These are phyloP conservation scores for Pythium graminicola DNA, from an alignment of 352 stramenopile genomes.

Conservation along the genomic window DNA sequence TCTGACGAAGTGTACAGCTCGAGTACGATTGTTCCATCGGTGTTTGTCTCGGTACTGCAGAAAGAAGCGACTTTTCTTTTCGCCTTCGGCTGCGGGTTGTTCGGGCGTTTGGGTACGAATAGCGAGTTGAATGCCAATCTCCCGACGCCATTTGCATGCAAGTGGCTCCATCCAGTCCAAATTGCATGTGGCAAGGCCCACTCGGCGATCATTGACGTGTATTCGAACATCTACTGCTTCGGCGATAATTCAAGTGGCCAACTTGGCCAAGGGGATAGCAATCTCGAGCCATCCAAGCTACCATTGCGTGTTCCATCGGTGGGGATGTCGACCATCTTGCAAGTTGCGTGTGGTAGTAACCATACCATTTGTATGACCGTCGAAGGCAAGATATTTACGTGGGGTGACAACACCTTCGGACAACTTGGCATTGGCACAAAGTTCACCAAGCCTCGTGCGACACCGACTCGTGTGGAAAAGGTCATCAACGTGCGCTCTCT, in stretches of 20 bases:
- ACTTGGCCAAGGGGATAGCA: constrained; percentile 48
- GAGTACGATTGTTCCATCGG: constrained; percentile 40
- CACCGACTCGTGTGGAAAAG: constrained; percentile 47
- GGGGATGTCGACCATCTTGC: constrained; percentile 31
- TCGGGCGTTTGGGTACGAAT: constrained; percentile 48
- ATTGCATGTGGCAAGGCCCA: constrained; percentile 60
- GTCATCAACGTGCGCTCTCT: constrained; percentile 35
- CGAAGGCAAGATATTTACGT: constrained; percentile 51
- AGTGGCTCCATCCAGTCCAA: constrained; percentile 66
- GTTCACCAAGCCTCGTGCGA: constrained; percentile 23
- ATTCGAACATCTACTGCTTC: constrained; percentile 74
- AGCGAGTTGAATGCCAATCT: constrained; percentile 38
- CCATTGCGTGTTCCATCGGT: constrained; percentile 42
- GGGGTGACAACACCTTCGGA: constrained; percentile 58
- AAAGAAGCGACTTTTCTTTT: constrained; percentile 74
- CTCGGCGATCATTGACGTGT: constrained; percentile 65
- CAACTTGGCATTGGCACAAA: constrained; percentile 46
- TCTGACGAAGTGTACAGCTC: constrained; percentile 45
- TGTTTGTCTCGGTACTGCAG: constrained; percentile 63
- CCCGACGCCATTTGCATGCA: constrained; percentile 47
- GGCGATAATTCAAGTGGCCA: constrained; percentile 38
- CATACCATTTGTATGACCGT: constrained; percentile 59
- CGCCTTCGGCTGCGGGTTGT: constrained; percentile 48
- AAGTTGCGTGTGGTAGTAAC: constrained; percentile 49
- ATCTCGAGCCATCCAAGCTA: constrained; percentile 51